phyloP scores from a whole-genome alignment of 78 protist species.

The slime mould (Dictyostelium discoideum) region DNA sequence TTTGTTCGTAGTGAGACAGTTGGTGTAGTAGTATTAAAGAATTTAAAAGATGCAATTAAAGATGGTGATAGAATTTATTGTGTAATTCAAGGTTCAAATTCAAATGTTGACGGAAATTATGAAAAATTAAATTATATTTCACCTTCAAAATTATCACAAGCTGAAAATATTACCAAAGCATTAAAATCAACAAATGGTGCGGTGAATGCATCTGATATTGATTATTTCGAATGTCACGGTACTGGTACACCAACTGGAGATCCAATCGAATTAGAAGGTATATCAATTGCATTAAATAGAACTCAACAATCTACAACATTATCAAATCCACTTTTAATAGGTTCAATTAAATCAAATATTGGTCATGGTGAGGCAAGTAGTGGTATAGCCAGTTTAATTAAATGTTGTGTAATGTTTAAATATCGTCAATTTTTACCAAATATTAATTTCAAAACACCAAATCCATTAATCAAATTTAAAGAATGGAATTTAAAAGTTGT shows the following conservation, averaged over 20 bases:
- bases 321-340: constrained; percentile 31
- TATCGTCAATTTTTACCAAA: constrained; percentile 12
- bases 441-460: constrained; percentile 53
- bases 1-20: constrained; percentile 89
- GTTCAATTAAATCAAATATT: constrained; percentile 81
- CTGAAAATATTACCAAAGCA: constrained; percentile 46
- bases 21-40: constrained; percentile 16
- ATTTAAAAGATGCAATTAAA: neutral
- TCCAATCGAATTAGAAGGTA: constrained; percentile 83
- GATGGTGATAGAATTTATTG: constrained; percentile 11
- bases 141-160: constrained; percentile 83
- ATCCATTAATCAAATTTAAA: constrained; percentile 40
- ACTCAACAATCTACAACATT: too few species aligned
- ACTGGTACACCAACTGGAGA: constrained; percentile 93
- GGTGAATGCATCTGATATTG: neutral
- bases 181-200: neutral
- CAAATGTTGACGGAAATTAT: constrained; percentile 76
- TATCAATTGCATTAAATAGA: neutral
- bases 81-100: neutral
- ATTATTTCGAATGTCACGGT: constrained; percentile 89
- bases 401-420: constrained; percentile 46
- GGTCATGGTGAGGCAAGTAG: constrained; percentile 76
- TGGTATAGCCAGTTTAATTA: constrained; percentile 54
- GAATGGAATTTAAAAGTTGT: constrained; percentile 47
- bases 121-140: constrained; percentile 50